phyloP scores from a whole-genome alignment of 768 basidiomycete species.

The Tremella mesenterica region DNA sequence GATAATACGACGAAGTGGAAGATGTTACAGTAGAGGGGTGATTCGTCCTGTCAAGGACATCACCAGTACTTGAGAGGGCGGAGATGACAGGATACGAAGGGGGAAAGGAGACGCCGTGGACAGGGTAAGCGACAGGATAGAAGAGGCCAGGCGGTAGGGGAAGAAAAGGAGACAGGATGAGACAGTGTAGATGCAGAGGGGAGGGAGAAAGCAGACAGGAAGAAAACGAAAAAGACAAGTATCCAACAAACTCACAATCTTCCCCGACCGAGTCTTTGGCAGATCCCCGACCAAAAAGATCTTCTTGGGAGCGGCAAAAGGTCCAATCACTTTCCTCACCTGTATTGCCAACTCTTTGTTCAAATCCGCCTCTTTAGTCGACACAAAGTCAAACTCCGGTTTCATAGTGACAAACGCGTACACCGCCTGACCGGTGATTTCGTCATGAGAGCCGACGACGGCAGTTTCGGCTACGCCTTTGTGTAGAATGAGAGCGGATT shows the following conservation, averaged over 20 bases:
- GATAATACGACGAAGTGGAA: no score
- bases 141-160: no score
- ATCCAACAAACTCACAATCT: constrained; percentile 49
- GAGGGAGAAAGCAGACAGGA: no score
- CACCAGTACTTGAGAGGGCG: no score
- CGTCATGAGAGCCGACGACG: constrained; percentile 46
- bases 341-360: constrained; percentile 84
- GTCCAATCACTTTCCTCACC: constrained; percentile 94
- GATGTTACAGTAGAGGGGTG: no score
- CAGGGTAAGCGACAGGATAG: no score
- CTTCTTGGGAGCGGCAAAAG: constrained; percentile 94
- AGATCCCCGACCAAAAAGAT: constrained; percentile 57
- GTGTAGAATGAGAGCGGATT: constrained; percentile 90
- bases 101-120: no score
- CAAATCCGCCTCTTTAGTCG: constrained; percentile 60
- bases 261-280: constrained; percentile 91
- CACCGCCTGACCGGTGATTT: constrained; percentile 56
- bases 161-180: no score
- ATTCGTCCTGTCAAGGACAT: no score
- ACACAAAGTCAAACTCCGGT: constrained; percentile 76
- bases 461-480: constrained; percentile 94
- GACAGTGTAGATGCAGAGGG: no score
- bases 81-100: no score
- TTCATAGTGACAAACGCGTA: constrained; percentile 89
- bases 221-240: no score